Percentiles rank a stretch among this genome's conserved stretches.
These are phyloP conservation scores for Stramenopiles sp. DNA, from an alignment of 352 stramenopile species.

Conservation along the genomic window DNA sequence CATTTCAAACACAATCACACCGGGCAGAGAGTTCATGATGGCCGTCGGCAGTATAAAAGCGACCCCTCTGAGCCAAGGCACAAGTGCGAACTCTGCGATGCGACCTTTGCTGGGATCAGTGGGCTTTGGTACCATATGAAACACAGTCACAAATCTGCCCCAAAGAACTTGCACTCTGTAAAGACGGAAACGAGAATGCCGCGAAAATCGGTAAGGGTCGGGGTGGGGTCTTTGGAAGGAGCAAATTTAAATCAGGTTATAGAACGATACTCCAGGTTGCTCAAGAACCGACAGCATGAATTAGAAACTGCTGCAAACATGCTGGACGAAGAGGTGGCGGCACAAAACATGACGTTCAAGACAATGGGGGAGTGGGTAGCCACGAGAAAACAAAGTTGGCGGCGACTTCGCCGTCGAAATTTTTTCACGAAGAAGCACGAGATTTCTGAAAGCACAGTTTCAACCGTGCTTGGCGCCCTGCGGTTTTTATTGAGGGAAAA, in stretches of 20 bases:
- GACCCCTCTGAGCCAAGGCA: too few species aligned
- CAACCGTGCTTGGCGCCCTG: neutral
- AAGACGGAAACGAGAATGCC: neutral
- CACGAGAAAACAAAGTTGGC: neutral
- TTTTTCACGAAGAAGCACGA: neutral
- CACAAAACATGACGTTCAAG: neutral
- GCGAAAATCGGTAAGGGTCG: neutral
- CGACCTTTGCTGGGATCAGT: neutral
- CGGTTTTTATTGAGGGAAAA: neutral
- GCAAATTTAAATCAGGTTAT: too few species aligned
- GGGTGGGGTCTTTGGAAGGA: too few species aligned
- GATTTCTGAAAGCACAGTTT: neutral
- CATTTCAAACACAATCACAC: too few species aligned
- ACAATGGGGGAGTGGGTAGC: too few species aligned
- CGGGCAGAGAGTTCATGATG: too few species aligned
- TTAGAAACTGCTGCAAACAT: neutral
- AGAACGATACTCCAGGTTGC: too few species aligned
- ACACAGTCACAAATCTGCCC: neutral
- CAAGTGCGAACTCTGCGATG: neutral
- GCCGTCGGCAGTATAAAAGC: too few species aligned
- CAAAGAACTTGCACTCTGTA: neutral
- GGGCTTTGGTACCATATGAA: neutral
- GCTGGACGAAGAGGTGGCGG: neutral
- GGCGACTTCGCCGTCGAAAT: neutral
- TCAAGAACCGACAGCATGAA: neutral